phyloP scores from a whole-genome alignment of 352 stramenopile genomes.

The Bremia lactucae region DNA sequence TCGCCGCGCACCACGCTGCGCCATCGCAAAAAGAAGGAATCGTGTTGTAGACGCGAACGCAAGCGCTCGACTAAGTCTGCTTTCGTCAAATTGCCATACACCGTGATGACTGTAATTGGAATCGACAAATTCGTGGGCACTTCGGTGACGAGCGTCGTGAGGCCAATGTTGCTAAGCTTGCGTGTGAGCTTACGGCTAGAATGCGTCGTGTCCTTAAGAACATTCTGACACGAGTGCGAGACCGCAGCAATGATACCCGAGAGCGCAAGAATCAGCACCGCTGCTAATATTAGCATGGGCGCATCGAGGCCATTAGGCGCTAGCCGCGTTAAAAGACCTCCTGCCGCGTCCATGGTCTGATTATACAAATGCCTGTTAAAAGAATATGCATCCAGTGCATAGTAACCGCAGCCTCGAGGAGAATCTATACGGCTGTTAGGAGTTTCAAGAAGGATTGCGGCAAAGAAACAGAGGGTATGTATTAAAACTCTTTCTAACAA shows the following conservation, averaged over 20 bases:
- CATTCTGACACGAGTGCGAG: constrained; percentile 16
- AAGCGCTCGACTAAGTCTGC: constrained; percentile 40
- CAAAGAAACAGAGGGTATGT: no score
- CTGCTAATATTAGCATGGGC: constrained; percentile 20
- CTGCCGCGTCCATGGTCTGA: constrained; percentile 13
- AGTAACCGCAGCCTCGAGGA: no score
- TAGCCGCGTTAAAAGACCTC: constrained; percentile 18
- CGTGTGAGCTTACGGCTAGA: constrained; percentile 28
- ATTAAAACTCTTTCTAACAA: no score
- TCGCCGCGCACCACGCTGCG: constrained; percentile 42
- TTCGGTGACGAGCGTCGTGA: constrained; percentile 63
- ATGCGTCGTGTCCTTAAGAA: neutral
- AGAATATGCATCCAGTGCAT: no score
- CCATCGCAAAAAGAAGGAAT: constrained; percentile 63
- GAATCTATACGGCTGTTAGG: no score
- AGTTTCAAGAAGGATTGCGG: no score
- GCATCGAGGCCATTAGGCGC: constrained; percentile 17
- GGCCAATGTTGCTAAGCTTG: constrained; percentile 60
- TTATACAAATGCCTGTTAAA: no score
- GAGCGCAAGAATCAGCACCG: constrained; percentile 27
- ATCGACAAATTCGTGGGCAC: constrained; percentile 70
- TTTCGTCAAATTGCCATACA: constrained; percentile 35
- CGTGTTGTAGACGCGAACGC: constrained; percentile 34
- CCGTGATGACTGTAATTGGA: constrained; percentile 48
- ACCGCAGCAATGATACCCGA: constrained; percentile 21